Conservation (phyloP, 2,329 filamentous ascomycete genomes). For the Ascochyta rabiei region DNA sequence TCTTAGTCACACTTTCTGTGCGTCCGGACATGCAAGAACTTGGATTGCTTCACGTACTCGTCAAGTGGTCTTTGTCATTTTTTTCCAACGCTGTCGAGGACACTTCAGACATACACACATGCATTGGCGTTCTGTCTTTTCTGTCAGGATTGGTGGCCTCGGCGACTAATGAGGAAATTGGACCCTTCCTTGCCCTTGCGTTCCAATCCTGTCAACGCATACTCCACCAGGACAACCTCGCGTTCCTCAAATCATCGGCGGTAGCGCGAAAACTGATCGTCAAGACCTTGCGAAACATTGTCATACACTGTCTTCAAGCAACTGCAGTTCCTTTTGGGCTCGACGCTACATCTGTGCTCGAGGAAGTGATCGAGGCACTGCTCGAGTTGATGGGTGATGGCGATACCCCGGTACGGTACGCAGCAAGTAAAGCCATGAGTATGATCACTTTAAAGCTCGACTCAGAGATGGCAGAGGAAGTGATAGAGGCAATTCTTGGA, state of each 20-base stretch:
- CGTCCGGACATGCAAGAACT: slow-evolving; percentile 86
- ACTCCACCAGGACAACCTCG: slow-evolving; percentile 56
- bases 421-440: slow-evolving; percentile 91
- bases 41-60: slow-evolving; percentile 70
- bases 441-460: slow-evolving; percentile 82
- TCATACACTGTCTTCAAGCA: slow-evolving; percentile 66
- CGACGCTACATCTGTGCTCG: slow-evolving; percentile 58
- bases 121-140: slow-evolving; percentile 79
- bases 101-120: slow-evolving; percentile 69
- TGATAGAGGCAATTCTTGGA: slow-evolving; percentile 84
- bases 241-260: slow-evolving; percentile 72
- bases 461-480: slow-evolving; percentile 79
- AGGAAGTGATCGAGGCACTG: slow-evolving; percentile 81
- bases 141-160: slow-evolving; percentile 76
- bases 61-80: slow-evolving; percentile 71
- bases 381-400: slow-evolving; percentile 81
- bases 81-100: slow-evolving; percentile 57
- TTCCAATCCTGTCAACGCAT: slow-evolving; percentile 70
- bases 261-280: slow-evolving; percentile 81
- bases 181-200: slow-evolving; percentile 67
- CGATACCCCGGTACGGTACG: slow-evolving; percentile 87
- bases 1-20: slow-evolving; percentile 82
- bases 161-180: slow-evolving; percentile 75
- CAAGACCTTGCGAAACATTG: slow-evolving; percentile 80
- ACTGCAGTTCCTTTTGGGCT: slow-evolving; percentile 37